phyloP scores from a whole-genome alignment of 2,329 filamentous ascomycete genomes.

The Colletotrichum theobromicola region DNA sequence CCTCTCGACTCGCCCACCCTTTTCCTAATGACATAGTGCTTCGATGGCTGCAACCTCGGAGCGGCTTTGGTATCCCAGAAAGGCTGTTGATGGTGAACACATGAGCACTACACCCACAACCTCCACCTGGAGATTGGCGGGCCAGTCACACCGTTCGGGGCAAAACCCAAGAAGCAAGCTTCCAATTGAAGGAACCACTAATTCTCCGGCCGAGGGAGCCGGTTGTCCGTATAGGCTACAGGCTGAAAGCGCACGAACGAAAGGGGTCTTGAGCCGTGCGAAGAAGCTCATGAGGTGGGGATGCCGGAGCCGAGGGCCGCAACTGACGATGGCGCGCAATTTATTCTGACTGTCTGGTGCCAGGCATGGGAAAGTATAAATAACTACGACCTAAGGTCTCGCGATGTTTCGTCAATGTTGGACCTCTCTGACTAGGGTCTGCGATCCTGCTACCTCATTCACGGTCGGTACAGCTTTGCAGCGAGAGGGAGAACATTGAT shows the following conservation, averaged over 20 bases:
- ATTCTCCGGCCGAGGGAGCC: constrained; percentile 1
- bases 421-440: not conserved
- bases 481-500: not conserved
- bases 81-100: not conserved
- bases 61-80: not conserved
- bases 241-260: not conserved
- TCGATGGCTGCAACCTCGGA: not conserved
- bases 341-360: not conserved
- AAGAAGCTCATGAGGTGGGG: constrained; percentile 1
- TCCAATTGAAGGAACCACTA: constrained; percentile 6
- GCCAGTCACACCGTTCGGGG: not conserved
- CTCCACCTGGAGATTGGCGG: not conserved
- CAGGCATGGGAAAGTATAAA: not conserved
- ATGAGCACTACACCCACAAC: not conserved
- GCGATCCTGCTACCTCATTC: not conserved
- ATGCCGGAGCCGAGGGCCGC: not conserved
- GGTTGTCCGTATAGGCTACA: not conserved
- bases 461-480: not conserved
- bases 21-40: not conserved
- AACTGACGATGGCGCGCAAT: not conserved
- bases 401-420: not conserved
- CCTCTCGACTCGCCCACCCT: not conserved
- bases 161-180: not conserved
- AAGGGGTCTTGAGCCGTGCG: not conserved
- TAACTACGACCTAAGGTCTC: not conserved